Base-by-base conservation (phyloP, 148 eudicot species). In the Rhododendron kiyosumense region DNA sequence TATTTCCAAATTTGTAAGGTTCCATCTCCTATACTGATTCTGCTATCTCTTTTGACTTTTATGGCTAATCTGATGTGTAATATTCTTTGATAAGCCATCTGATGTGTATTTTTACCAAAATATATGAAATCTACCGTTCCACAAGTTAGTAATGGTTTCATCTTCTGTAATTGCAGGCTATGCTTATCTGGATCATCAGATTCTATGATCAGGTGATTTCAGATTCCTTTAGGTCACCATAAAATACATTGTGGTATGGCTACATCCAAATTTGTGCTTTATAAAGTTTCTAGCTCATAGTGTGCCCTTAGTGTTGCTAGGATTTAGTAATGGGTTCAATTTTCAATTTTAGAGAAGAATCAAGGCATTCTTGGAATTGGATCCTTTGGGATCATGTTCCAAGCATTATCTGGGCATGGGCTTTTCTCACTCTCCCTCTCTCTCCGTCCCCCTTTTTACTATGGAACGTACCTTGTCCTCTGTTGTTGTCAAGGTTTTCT, bases 151-250 rank as follows among this genome's bases (percentile, higher is more conserved):
- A 80, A 75, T 43, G 41, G 82, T 81, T 81, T 57, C 75, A 79
- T 7, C 46, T 81, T 87, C 78, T 34, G 69, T 84, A 80, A 79
- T 84, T 93, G 92, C 94, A 97, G 99, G 93, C 92, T 89, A 79
- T 97, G 99, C 89, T 91, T 97, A 87, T 97, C 99, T 57, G 99
- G 99, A 82, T 97, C 99, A 73, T 97, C 99, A 81, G 99, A 97
- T 91, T 95, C 96, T 81, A 95, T 97, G 98, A 96, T 96, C 91
- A 95, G 99, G 99, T 81, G 78, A 63, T 74, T 20, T 24, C 38
- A 34, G 52, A 61, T 89, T n/a, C 65, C 59, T 32, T 77, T 22
- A 30, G 74, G 84, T 14, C 20, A n/a, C 34, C 18, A 24, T n/a
- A 24, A 52, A 54, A 81, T 81, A 52, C n/a, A 12, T 81, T 7